Conservation (phyloP, 768 basidiomycete genomes). For the Xerocomellus amylosporus region DNA sequence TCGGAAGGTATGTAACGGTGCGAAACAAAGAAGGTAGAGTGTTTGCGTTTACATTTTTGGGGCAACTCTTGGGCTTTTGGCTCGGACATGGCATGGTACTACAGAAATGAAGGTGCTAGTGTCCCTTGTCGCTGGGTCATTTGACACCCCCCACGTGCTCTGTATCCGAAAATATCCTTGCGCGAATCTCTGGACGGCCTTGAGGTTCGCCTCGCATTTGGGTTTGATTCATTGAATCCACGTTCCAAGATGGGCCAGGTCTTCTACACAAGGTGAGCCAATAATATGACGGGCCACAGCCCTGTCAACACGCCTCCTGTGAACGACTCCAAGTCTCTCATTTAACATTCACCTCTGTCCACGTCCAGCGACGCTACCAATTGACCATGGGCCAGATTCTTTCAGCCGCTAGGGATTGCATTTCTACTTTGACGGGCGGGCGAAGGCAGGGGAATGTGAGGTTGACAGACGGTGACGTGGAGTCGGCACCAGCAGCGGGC, state of each 20-base stretch:
- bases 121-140: background rate
- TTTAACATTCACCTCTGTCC: conserved; percentile 1
- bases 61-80: background rate
- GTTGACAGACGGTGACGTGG: conserved; percentile 18
- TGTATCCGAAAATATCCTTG: background rate
- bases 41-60: background rate
- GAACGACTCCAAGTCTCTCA: background rate
- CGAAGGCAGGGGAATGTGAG: conserved; percentile 11
- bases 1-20: background rate
- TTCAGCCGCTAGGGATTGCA: conserved; percentile 1
- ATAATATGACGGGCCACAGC: background rate
- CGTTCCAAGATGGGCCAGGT: conserved; percentile 1
- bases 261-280: background rate
- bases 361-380: conserved; percentile 8
- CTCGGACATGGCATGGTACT: background rate
- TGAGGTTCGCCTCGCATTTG: background rate
- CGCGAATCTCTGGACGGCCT: background rate
- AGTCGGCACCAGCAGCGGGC: conserved; percentile 4
- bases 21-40: background rate
- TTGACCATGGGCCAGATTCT: conserved; percentile 22
- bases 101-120: conserved; percentile 1
- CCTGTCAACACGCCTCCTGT: conserved; percentile 9
- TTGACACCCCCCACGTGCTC: too few species aligned
- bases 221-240: conserved; percentile 5
- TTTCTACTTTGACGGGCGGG: background rate